Conservation (phyloP, 768 basidiomycete species). For the Hypholoma fasciculare region DNA sequence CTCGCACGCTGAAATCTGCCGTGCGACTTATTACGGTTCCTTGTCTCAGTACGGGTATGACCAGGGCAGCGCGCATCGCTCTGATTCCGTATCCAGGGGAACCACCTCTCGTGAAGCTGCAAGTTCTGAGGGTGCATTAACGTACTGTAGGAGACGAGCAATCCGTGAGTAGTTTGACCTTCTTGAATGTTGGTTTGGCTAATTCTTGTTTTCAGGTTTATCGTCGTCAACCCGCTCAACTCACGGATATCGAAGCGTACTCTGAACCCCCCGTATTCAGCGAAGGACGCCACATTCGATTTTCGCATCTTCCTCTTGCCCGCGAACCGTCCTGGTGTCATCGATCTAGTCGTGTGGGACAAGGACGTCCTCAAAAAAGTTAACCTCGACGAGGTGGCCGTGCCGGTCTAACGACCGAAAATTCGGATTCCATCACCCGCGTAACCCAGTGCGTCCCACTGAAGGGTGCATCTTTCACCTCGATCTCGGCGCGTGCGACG, state of each 20-base stretch:
- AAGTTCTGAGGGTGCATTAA: conserved; percentile 65
- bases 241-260: conserved; percentile 69
- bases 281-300: conserved; percentile 84
- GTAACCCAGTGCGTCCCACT: conserved; percentile 60
- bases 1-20: conserved; percentile 60
- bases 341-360: conserved; percentile 94
- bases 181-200: background rate
- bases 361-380: conserved; percentile 90
- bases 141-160: conserved; percentile 69
- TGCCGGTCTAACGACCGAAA: conserved; percentile 64
- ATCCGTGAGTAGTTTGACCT: conserved; percentile 57
- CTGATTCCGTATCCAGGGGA: conserved; percentile 58
- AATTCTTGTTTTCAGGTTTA: conserved; percentile 48
- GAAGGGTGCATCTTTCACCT: conserved; percentile 26
- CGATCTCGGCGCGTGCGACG: conserved; percentile 41
- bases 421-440: conserved; percentile 57
- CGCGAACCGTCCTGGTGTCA: conserved; percentile 65
- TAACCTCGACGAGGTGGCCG: conserved; percentile 85
- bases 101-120: conserved; percentile 63
- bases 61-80: conserved; percentile 23
- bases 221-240: conserved; percentile 61
- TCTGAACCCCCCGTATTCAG: conserved; percentile 61
- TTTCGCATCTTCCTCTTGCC: conserved; percentile 82
- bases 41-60: conserved; percentile 34
- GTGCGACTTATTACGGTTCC: conserved; percentile 51